A percentile compares a stretch with the other conserved stretches of the same genome.
These are phyloP conservation scores for Cryptococcus amylolentus DNA, from an alignment of 1,284 basidiomycete species.

Conservation along the genomic window DNA sequence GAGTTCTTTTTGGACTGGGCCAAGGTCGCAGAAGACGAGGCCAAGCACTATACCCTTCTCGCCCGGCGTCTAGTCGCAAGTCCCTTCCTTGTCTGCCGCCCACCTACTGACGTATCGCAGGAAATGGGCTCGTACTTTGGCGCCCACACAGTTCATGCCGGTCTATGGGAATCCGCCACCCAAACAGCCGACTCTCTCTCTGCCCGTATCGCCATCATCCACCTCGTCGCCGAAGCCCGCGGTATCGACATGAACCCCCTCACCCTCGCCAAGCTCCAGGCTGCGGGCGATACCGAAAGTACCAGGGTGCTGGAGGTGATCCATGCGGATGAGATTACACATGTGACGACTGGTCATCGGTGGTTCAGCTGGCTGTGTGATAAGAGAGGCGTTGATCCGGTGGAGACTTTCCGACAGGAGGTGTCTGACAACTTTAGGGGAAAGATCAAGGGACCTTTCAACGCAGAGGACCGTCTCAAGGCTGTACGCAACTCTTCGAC, in stretches of 20 bases:
- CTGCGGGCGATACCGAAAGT: conserved; percentile 66
- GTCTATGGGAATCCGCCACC: conserved; percentile 75
- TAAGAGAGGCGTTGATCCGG: conserved; percentile 62
- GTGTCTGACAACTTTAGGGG: conserved; percentile 72
- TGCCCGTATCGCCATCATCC: conserved; percentile 78
- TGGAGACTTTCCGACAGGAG: conserved; percentile 68
- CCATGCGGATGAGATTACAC: conserved; percentile 74
- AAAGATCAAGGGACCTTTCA: conserved; percentile 80
- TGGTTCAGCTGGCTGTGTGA: conserved; percentile 73
- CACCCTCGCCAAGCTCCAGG: conserved; percentile 72
- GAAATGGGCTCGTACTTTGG: conserved; percentile 73
- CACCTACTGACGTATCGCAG: conserved; percentile 22
- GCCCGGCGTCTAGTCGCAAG: conserved; percentile 52
- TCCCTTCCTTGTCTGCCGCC: conserved; percentile 26
- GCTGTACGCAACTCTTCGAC: conserved; percentile 50
- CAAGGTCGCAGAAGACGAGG: conserved; percentile 78
- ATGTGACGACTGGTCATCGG: conserved; percentile 76
- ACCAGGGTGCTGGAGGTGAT: conserved; percentile 71
- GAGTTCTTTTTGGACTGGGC: conserved; percentile 73
- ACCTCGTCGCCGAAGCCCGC: conserved; percentile 82
- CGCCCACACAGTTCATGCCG: conserved; percentile 59
- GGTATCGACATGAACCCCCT: conserved; percentile 82
- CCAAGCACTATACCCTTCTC: conserved; percentile 60
- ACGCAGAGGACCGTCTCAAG: conserved; percentile 67
- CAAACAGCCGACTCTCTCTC: conserved; percentile 69